phyloP scores from a whole-genome alignment of 441 rosid species.

The Adansonia grandidieri region DNA sequence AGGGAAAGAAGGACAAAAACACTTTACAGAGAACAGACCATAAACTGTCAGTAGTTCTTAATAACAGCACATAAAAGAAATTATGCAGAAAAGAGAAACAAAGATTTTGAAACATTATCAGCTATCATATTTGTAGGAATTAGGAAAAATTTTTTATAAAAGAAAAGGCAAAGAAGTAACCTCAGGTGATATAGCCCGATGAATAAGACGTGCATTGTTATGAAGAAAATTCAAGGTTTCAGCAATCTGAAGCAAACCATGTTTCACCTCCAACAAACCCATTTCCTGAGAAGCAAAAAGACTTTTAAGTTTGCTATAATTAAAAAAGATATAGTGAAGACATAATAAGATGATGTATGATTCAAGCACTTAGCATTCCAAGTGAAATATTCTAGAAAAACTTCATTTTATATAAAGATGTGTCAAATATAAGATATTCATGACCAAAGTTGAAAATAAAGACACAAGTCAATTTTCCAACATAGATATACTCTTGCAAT shows the following conservation, averaged over 20 bases:
- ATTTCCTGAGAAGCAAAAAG: conserved; percentile 63
- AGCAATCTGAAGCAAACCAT: conserved; percentile 86
- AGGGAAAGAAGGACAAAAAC: background rate
- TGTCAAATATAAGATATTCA: background rate
- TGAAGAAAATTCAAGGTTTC: conserved; percentile 93
- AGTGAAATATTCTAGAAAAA: background rate
- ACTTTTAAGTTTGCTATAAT: conserved; percentile 17
- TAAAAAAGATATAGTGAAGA: background rate
- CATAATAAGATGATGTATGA: background rate
- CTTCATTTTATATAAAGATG: background rate
- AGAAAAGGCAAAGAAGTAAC: conserved; percentile 38
- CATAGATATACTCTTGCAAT: background rate
- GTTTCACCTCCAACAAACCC: conserved; percentile 94
- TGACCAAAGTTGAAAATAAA: background rate
- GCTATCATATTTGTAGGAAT: background rate
- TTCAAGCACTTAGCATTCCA: background rate
- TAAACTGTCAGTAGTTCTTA: background rate
- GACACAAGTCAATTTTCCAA: background rate
- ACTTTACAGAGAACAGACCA: background rate
- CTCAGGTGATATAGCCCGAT: conserved; percentile 90
- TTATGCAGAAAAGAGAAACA: background rate
- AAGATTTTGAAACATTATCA: background rate
- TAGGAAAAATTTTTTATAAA: background rate
- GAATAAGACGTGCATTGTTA: conserved; percentile 82
- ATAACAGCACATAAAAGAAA: background rate